phyloP scores from a whole-genome alignment of 169 alveolate genomes.

The Hepatocystis sp. region DNA sequence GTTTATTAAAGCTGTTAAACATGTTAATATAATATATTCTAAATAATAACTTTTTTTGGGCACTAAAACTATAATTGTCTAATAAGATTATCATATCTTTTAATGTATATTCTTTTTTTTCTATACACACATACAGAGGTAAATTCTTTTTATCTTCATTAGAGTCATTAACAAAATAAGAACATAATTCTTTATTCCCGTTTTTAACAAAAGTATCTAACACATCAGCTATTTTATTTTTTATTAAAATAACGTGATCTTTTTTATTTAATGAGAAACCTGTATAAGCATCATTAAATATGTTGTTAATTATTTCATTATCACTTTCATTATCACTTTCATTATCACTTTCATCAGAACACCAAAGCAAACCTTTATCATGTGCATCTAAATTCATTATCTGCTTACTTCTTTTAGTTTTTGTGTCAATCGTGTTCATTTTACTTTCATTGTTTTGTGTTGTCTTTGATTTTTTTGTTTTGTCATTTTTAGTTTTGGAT shows the following conservation, averaged over 20 bases:
- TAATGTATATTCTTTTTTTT: constrained; percentile 47
- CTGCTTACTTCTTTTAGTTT: neutral
- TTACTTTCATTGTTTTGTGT: neutral
- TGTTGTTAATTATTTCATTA: constrained; percentile 29
- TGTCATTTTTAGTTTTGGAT: neutral
- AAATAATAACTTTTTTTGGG: constrained; percentile 62
- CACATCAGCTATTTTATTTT: constrained; percentile 13
- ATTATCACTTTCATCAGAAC: constrained; percentile 61
- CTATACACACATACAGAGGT: constrained; percentile 47
- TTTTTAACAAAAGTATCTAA: constrained; percentile 10
- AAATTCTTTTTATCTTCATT: constrained; percentile 38
- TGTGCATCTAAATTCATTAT: constrained; percentile 9
- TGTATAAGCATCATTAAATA: too few species aligned
- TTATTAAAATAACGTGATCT: neutral
- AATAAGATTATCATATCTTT: constrained; percentile 34
- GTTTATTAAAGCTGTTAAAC: constrained; percentile 10
- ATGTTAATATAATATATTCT: constrained; percentile 62
- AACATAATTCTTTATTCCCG: constrained; percentile 42
- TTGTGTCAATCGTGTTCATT: constrained; percentile 4
- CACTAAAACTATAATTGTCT: constrained; percentile 17
- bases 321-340: constrained; percentile 39
- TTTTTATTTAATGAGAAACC: too few species aligned
- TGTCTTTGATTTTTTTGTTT: neutral
- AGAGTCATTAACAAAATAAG: constrained; percentile 38
- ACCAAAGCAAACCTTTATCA: constrained; percentile 2